Conservation (phyloP, 2,329 filamentous ascomycete species). For the Aspergillus ibericus region DNA sequence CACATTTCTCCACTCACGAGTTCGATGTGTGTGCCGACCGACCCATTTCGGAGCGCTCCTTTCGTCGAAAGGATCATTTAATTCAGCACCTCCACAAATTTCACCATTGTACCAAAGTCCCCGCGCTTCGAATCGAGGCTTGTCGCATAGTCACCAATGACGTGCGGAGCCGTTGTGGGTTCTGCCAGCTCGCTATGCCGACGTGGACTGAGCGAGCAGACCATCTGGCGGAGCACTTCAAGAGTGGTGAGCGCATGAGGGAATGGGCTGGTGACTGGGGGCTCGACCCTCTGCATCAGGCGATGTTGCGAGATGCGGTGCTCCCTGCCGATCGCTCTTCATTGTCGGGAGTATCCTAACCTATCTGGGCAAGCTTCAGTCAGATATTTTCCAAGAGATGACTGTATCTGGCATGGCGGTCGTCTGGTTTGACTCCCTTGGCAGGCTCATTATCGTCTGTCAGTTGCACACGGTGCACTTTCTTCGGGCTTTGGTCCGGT, state of each 20-base stretch:
- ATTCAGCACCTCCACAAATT: constrained; percentile 58
- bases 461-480: too few species aligned
- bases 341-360: not conserved
- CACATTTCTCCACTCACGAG: constrained; percentile 55
- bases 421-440: too few species aligned
- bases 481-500: too few species aligned
- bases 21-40: constrained; percentile 55
- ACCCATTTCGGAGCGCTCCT: constrained; percentile 52
- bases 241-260: constrained; percentile 53
- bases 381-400: too few species aligned
- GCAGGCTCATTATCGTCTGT: too few species aligned
- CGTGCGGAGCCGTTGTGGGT: constrained; percentile 56
- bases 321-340: constrained; percentile 26
- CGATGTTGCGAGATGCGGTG: constrained; percentile 36
- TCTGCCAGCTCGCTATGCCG: constrained; percentile 50
- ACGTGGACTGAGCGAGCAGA: constrained; percentile 55
- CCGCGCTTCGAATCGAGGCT: constrained; percentile 52
- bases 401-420: too few species aligned
- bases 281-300: constrained; percentile 37
- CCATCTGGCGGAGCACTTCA: constrained; percentile 58
- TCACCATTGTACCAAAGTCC: constrained; percentile 52
- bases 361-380: too few species aligned
- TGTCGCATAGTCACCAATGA: constrained; percentile 56
- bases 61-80: constrained; percentile 59
- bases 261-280: constrained; percentile 59